A percentile compares a stretch with the other conserved stretches of the same genome.
Evolutionary conservation across 192 early-diverging fungal species (phyloP).

Genomic region (Gigaspora rosea): DNA sequence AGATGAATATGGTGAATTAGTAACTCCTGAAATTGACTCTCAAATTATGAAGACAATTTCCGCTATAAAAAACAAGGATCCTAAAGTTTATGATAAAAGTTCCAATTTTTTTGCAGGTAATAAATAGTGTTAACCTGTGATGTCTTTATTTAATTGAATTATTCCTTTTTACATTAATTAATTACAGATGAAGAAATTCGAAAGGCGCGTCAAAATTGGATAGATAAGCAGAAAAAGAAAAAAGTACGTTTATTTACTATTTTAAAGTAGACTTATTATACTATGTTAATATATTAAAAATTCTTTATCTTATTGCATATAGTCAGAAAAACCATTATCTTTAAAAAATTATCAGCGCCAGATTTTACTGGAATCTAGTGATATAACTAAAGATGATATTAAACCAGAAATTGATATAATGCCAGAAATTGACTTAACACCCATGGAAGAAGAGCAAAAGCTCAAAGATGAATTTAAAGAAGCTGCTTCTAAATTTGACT

Average conservation of each 20-base stretch:
- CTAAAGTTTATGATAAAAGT: conserved; percentile 78
- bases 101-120: conserved; percentile 69
- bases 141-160: background rate
- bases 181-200: conserved; percentile 57
- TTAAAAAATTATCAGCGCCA: conserved; percentile 88
- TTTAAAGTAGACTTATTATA: background rate
- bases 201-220: conserved; percentile 62
- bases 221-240: conserved; percentile 60
- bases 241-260: conserved; percentile 30
- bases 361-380: conserved; percentile 68
- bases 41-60: conserved; percentile 94
- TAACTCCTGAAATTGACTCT: conserved; percentile 87
- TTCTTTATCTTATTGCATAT: background rate
- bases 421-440: conserved; percentile 52
- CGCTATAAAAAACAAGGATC: conserved; percentile 73
- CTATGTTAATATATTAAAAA: background rate
- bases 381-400: conserved; percentile 49
- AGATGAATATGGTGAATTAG: conserved; percentile 76
- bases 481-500: conserved; percentile 38
- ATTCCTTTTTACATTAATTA: background rate
- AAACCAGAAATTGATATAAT: conserved; percentile 48
- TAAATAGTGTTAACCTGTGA: background rate
- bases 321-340: conserved; percentile 66
- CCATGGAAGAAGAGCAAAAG: conserved; percentile 83
- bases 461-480: conserved; percentile 72